Base-by-base conservation (phyloP, 2,329 filamentous ascomycete genomes). In the Westerdykella ornata region DNA sequence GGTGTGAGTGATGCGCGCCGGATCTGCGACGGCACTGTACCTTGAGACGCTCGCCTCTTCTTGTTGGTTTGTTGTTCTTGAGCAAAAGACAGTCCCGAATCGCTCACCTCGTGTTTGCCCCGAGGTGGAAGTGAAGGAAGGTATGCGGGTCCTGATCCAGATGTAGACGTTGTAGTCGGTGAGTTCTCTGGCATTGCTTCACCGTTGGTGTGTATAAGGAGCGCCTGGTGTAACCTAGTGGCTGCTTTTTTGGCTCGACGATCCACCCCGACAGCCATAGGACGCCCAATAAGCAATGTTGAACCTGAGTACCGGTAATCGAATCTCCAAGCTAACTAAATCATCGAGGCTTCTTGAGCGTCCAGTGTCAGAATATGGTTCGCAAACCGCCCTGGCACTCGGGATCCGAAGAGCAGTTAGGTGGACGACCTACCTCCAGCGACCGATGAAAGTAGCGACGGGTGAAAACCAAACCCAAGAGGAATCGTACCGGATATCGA, bases 1-100 rank as follows among this genome's bases (percentile, higher is more conserved):
- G 72, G 70, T 45, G 70, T 73, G 13, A 72, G 73, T 5, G 64
- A 61, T 37, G 68, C 67, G 38, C 69, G 62, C 47, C 68, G 63
- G 43, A 72, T 62, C 38, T 63, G 58, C 26, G 55, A 48, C n/a
- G 62, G 52, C n/a, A 52, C 44, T 48, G 68, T 71, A 51, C 53
- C 60, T 51, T 68, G 69, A 41, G 63, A 63, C 2, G 60, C 50
- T 35, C 63, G 63, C 48, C 59, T 54, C 43, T 65, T 69, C 45
- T 67, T 67, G 44, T 39, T 52, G 14, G 50, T n/a, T n/a, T n/a
- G 41, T 12, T 57, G 56, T 16, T 52, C 52, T n/a, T 56, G 54
- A 37, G 49, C 35, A 31, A 56, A 53, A 15, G 44, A 31, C 22
- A 8, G 7, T 9, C 12, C 7, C 22, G 22, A 7, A 9, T 26